A percentile compares a stretch with the other conserved stretches of the same genome.
Conservation (phyloP, 2,329 filamentous ascomycete species). For the Penicillium sp. region DNA sequence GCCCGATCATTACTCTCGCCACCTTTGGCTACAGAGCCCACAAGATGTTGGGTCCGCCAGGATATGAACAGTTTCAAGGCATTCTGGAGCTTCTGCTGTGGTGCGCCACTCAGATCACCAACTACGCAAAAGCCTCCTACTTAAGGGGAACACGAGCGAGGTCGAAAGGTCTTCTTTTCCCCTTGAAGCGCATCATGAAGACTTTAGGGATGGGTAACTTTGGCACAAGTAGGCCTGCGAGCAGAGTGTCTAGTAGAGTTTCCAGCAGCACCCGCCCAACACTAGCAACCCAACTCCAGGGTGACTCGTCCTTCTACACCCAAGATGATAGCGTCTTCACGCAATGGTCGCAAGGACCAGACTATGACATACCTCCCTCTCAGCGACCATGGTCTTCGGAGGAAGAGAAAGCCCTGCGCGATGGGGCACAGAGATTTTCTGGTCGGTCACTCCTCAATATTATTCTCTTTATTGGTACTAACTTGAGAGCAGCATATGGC, state of each 20-base stretch:
- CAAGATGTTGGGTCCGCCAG: constrained; percentile 4
- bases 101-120: constrained; percentile 7
- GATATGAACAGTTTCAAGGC: constrained; percentile 5
- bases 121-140: neutral
- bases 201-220: neutral
- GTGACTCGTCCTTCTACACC: neutral
- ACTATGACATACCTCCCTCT: neutral
- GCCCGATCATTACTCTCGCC: constrained; percentile 15
- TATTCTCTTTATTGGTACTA: neutral
- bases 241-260: neutral
- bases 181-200: constrained; percentile 5
- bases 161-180: constrained; percentile 3
- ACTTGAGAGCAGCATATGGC: neutral
- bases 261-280: neutral
- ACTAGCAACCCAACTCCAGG: neutral
- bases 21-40: constrained; percentile 15
- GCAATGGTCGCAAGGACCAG: neutral
- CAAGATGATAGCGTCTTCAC: neutral
- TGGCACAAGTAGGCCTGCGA: neutral
- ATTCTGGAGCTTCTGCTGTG: constrained; percentile 15
- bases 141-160: neutral
- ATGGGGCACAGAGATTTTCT: constrained; percentile 1
- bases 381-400: constrained; percentile 2
- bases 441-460: neutral
- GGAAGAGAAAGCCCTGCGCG: constrained; percentile 3